A percentile compares a stretch with the other conserved stretches of the same genome.
Conservation (phyloP, 1,284 basidiomycete genomes). For the Melampsora americana region DNA sequence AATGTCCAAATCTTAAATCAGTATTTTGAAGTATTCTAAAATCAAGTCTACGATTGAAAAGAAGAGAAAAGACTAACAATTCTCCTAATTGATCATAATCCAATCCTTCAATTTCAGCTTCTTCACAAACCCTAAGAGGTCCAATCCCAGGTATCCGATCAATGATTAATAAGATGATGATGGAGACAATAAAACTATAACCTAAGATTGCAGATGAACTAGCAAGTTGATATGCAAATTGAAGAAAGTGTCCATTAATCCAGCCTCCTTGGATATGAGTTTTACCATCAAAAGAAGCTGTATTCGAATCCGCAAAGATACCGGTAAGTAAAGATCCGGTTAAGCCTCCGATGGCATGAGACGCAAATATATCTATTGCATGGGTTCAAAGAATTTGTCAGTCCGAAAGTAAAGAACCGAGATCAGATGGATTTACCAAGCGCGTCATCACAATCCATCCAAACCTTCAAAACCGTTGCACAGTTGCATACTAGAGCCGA, state of each 20-base stretch:
- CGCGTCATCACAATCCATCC: slow-evolving; percentile 69
- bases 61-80: neutral
- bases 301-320: slow-evolving; percentile 70
- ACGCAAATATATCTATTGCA: slow-evolving; percentile 69
- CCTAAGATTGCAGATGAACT: neutral
- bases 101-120: neutral
- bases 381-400: no score
- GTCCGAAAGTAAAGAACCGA: slow-evolving; percentile 19
- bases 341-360: slow-evolving; percentile 81
- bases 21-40: no score
- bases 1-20: no score
- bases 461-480: slow-evolving; percentile 85
- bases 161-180: neutral
- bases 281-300: slow-evolving; percentile 77
- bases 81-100: slow-evolving; percentile 5
- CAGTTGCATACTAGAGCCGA: slow-evolving; percentile 84
- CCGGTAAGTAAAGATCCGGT: slow-evolving; percentile 81
- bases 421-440: slow-evolving; percentile 64
- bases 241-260: slow-evolving; percentile 65
- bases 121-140: slow-evolving; percentile 4
- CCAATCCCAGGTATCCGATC: slow-evolving; percentile 9
- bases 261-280: slow-evolving; percentile 75
- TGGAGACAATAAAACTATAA: neutral
- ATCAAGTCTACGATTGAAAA: no score
- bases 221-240: slow-evolving; percentile 8